Percentiles rank a stretch among this genome's conserved stretches.
Evolutionary conservation across 2,329 filamentous ascomycete species (phyloP).

Genomic region (Fusarium buxicola): DNA sequence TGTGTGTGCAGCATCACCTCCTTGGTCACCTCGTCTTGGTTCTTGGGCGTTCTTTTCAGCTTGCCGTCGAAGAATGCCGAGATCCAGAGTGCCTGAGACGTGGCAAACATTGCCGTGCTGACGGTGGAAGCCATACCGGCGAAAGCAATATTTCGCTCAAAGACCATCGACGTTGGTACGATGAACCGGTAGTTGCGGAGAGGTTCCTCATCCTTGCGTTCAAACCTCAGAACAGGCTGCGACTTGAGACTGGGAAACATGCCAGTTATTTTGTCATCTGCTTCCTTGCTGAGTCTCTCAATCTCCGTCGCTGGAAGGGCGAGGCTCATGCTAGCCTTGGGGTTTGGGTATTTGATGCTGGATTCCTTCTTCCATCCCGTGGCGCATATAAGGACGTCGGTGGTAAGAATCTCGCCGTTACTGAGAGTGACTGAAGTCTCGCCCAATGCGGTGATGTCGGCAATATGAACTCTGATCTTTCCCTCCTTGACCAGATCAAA

Average conservation of each 20-base stretch:
- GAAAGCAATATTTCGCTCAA: slow-evolving; percentile 59
- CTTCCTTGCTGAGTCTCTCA: slow-evolving; percentile 40
- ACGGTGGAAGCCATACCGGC: slow-evolving; percentile 59
- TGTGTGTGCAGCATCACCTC: slow-evolving; percentile 73
- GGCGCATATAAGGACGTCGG: slow-evolving; percentile 61
- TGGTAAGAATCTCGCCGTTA: slow-evolving; percentile 52
- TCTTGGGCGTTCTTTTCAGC: slow-evolving; percentile 51
- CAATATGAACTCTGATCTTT: slow-evolving; percentile 59
- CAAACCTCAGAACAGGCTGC: slow-evolving; percentile 56
- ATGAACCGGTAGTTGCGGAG: slow-evolving; percentile 60
- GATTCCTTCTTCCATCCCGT: slow-evolving; percentile 61
- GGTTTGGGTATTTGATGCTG: slow-evolving; percentile 52
- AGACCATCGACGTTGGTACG: slow-evolving; percentile 54
- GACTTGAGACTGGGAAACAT: slow-evolving; percentile 64
- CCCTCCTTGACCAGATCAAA: slow-evolving; percentile 63
- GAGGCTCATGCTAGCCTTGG: slow-evolving; percentile 62
- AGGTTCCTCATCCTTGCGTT: slow-evolving; percentile 59
- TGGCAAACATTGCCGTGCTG: slow-evolving; percentile 55
- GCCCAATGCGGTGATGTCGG: slow-evolving; percentile 57
- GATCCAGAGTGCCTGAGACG: slow-evolving; percentile 70
- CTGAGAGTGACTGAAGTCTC: slow-evolving; percentile 55
- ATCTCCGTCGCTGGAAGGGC: slow-evolving; percentile 53
- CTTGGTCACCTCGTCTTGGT: slow-evolving; percentile 67
- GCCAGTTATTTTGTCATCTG: slow-evolving; percentile 59
- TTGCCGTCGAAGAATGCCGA: slow-evolving; percentile 67